Conservation (phyloP, 106 monocot genomes). For the Posidonia australis region DNA sequence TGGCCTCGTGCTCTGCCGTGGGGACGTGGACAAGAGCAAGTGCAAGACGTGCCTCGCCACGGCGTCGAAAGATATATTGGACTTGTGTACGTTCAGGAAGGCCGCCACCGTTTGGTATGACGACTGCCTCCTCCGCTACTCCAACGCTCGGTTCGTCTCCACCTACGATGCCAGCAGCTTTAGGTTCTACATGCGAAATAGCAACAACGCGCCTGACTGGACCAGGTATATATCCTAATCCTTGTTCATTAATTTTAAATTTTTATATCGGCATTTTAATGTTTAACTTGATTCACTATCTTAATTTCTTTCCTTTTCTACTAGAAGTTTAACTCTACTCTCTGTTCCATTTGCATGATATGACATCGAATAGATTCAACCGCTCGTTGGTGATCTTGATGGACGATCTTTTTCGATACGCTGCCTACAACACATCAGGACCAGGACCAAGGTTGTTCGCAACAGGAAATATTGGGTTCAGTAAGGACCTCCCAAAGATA, state of each 20-base stretch:
- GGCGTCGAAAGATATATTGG: background rate
- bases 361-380: background rate
- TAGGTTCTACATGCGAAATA: background rate
- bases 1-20: conserved; percentile 11
- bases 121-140: conserved; percentile 6
- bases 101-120: conserved; percentile 4
- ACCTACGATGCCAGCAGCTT: background rate
- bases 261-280: background rate
- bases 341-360: background rate
- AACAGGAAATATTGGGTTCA: background rate
- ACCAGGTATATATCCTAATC: background rate
- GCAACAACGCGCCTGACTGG: background rate
- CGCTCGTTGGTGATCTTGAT: background rate
- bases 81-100: background rate
- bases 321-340: no score
- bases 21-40: background rate
- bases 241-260: no score
- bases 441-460: conserved; percentile 1
- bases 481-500: conserved; percentile 6
- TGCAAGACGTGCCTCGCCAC: conserved; percentile 1
- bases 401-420: background rate
- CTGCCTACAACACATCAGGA: background rate
- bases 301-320: background rate
- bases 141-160: background rate
- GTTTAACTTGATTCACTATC: background rate